A percentile compares a stretch with the other conserved stretches of the same genome.
Evolutionary conservation across 257 asterid species (phyloP).

Genomic region (Solanum bulbocastanum): DNA sequence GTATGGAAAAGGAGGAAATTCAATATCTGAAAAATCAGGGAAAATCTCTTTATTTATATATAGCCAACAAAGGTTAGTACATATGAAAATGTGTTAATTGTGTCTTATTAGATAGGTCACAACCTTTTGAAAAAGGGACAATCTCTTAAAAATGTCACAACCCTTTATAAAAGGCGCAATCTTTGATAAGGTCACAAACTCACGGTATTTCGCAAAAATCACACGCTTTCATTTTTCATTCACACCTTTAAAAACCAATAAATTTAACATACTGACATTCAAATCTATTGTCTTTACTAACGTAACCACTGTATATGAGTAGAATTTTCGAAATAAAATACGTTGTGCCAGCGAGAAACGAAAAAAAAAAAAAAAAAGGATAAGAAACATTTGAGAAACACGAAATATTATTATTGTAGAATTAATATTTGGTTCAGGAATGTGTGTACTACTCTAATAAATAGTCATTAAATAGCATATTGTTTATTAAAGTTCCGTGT

Average conservation of each 20-base stretch:
- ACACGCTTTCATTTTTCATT: no score
- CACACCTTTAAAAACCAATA: no score
- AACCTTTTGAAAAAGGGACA: no score
- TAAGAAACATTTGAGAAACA: not conserved
- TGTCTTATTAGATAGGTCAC: no score
- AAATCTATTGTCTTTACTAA: no score
- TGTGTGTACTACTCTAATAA: not conserved
- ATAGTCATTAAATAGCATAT: not conserved
- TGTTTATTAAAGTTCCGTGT: conserved; percentile 10
- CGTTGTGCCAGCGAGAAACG: not conserved
- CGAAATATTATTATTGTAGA: not conserved
- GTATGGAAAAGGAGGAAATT: not conserved
- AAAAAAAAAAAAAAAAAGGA: not conserved
- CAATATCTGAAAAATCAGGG: not conserved
- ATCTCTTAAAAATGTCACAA: no score
- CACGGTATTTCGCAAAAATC: fast-evolving
- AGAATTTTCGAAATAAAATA: not conserved
- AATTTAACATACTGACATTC: not conserved
- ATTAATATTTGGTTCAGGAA: not conserved
- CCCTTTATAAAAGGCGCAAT: no score
- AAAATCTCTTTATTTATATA: no score
- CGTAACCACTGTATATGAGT: not conserved
- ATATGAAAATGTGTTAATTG: no score
- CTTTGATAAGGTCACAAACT: no score
- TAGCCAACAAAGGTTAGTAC: no score